Base-by-base conservation (phyloP, 768 basidiomycete genomes). In the Lactifluus volemus region DNA sequence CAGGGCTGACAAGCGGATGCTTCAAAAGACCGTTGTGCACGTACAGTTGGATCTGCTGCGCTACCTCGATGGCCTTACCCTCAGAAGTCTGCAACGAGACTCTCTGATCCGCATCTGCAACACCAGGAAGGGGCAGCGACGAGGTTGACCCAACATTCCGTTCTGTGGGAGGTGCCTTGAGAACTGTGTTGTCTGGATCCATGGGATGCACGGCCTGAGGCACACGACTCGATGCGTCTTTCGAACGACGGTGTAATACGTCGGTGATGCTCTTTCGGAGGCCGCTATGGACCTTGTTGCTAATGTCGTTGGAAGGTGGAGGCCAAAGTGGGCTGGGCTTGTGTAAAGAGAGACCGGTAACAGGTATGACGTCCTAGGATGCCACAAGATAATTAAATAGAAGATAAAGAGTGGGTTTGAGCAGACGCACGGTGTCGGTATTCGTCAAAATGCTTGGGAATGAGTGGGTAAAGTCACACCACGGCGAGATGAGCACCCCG, bases 401-500 rank as follows among this genome's bases (percentile, higher is more conserved):
- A 17, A 38, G 3, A 17, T 14, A 10, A n/a, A n/a, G 29, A 34
- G 32, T 21, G 45, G 15, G 21, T 25, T 42, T 56, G 19, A 53
- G 45, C 14, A n/a, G 6, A 70, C 79, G 64, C 67, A 90, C 93
- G 53, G 93, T 92, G 3, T 82, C 78, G 2, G 91, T 93, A 70
- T 98, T 98, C 42, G 78, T 75, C 68, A 91, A 81, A 49, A 95
- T 81, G 67, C 89, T 92, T 0, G 92, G 90, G 72, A 98, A 98
- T 0, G 91, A 94, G 71, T 98, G 97, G 0, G 92, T 95, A n/a
- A 98, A 74, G 72, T 89, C 88, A 65, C 81, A 89, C 90, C 96
- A 98, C 0, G 97, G 97, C 30, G 91, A 94, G 64, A 98, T 88
- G 44, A 98, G 75, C 17, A 96, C 78, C 1, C 85, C 93, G 7